Conservation (phyloP, 352 stramenopile species). For the Pythium plurisporium region DNA sequence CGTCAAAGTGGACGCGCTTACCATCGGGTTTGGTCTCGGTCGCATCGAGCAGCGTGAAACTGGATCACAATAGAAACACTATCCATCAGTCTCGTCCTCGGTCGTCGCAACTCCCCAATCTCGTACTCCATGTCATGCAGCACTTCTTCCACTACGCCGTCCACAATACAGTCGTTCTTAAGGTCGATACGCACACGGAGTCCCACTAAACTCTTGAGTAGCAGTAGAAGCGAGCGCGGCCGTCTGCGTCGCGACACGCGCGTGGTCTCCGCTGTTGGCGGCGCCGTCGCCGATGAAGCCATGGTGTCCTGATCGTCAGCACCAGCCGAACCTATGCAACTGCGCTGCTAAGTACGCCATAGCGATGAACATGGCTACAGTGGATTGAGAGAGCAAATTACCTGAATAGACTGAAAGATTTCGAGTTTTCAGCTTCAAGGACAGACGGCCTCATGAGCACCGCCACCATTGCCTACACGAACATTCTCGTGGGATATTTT, state of each 20-base stretch:
- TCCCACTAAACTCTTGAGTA: conserved; percentile 82
- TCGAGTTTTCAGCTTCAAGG: conserved; percentile 9
- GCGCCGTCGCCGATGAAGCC: conserved; percentile 9
- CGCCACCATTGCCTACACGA: no score
- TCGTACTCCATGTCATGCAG: conserved; percentile 82
- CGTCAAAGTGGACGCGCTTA: conserved; percentile 52
- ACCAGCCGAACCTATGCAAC: background rate
- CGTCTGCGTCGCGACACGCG: conserved; percentile 14
- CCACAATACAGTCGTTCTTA: conserved; percentile 79
- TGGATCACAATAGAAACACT: conserved; percentile 3
- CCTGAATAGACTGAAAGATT: background rate
- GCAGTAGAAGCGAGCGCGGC: conserved; percentile 62
- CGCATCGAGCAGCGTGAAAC: conserved; percentile 72
- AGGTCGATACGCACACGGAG: conserved; percentile 77
- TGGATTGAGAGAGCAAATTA: no score
- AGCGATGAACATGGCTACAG: conserved; percentile 12
- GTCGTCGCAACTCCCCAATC: background rate
- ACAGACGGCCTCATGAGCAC: background rate
- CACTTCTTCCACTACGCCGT: conserved; percentile 79
- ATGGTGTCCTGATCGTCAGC: conserved; percentile 1
- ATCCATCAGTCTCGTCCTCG: background rate
- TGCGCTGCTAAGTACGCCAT: background rate
- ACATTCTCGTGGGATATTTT: background rate
- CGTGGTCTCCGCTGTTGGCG: background rate
- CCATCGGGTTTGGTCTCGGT: conserved; percentile 73